Percentiles rank a stretch among this genome's conserved stretches.
These are phyloP conservation scores for Bruguiera gymnorhiza DNA, from an alignment of 345 rosid genomes.

Conservation along the genomic window DNA sequence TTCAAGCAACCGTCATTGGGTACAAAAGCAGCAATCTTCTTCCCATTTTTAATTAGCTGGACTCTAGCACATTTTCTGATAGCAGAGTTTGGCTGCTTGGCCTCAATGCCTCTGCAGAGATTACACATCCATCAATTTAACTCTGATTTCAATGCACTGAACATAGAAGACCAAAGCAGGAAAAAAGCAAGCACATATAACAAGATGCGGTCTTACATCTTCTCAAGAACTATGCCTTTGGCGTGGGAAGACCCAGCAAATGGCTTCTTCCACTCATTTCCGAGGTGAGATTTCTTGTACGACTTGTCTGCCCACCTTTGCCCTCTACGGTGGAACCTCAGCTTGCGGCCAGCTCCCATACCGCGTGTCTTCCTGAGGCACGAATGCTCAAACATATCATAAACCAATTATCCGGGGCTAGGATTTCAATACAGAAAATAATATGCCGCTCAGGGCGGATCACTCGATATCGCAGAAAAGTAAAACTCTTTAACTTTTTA, in stretches of 20 bases:
- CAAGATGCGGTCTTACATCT: slow-evolving; percentile 32
- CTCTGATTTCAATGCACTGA: not conserved
- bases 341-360: slow-evolving; percentile 74
- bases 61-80: slow-evolving; percentile 97
- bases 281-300: slow-evolving; percentile 72
- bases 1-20: slow-evolving; percentile 92
- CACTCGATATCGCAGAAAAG: too few relatives aligned
- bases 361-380: slow-evolving; percentile 52
- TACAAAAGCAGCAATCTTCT: slow-evolving; percentile 98
- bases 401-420: too few relatives aligned
- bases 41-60: slow-evolving; percentile 89
- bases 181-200: not conserved
- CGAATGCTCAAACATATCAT: too few relatives aligned
- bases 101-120: slow-evolving; percentile 75
- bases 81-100: slow-evolving; percentile 99
- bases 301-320: slow-evolving; percentile 89
- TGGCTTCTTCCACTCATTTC: slow-evolving; percentile 82
- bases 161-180: not conserved
- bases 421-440: too few relatives aligned
- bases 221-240: slow-evolving; percentile 59
- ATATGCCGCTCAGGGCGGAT: too few relatives aligned
- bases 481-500: too few relatives aligned
- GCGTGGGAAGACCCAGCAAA: slow-evolving; percentile 66
- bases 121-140: slow-evolving; percentile 12
- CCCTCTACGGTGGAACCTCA: slow-evolving; percentile 61